Evolutionary conservation across 257 asterid species (phyloP), one percentile per base, ranked within the genome.

Genomic region (Galeopsis tetrahit): DNA sequence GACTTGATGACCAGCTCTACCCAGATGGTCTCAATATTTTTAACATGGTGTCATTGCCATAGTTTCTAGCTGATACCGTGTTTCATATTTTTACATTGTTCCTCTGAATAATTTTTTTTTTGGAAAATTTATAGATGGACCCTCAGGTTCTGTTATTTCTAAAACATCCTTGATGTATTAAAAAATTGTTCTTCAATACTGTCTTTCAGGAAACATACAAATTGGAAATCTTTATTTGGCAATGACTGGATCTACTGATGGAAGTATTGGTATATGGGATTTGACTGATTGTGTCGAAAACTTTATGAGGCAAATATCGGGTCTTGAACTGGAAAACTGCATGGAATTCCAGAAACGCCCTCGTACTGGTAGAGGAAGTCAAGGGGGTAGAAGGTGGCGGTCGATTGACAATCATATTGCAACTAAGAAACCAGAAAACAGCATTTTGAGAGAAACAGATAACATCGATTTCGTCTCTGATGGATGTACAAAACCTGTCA

Each of bases 331-430:
- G 69, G 89, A 84, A 55, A 89, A 81, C 77, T 71, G 63, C 75
- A 82, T 72, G 75, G 97, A 87, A 68, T 71, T 78, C 81, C 96
- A 90, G 83, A 92, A 82, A 79, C 85, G 97, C 57, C 99, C 99
- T 31, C 95, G 84, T 44, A 91, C 99, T 21, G 99, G 98, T 60
- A 87, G 99, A 82, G 99, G 99, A 76, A 94, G 99, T 83, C 98
- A 90, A 83, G 99, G 99, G 69, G 99, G 99, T 65, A 82, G 99
- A 68, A 32, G 84, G 87, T 76, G 98, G 96, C 87, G 88, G 70
- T 80, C 87, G 66, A 70, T 85, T 55, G 88, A 78, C 63, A 67
- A 69, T 65, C 80, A 78, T 68, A 74, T 73, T 39, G 70, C 82
- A 66, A 85, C 83, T 77, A 82, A 77, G 75, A 87, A 77, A 71